Evolutionary conservation across 306 rosid genomes (phyloP).

Genomic region (Vicia villosa): DNA sequence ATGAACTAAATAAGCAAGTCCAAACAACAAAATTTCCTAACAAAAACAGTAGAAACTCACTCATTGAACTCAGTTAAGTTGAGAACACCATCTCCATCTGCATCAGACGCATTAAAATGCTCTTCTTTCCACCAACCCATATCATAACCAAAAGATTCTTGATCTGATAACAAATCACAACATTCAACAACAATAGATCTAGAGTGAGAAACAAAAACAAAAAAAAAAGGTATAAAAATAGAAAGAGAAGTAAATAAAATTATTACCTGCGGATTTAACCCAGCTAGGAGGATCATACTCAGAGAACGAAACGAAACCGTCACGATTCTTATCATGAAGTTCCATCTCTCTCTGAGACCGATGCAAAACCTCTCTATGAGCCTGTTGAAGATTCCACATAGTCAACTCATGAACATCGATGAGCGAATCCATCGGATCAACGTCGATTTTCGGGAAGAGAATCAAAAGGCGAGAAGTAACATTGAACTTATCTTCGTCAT

Average conservation of each 20-base stretch:
- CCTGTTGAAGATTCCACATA: slow-evolving; percentile 75
- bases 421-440: slow-evolving; percentile 63
- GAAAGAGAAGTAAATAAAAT: neutral
- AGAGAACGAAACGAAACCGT: slow-evolving; percentile 70
- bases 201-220: neutral
- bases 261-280: slow-evolving; percentile 68
- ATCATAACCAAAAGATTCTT: slow-evolving; percentile 76
- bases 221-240: too few relatives aligned
- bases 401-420: slow-evolving; percentile 70
- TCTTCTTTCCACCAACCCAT: slow-evolving; percentile 99
- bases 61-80: slow-evolving; percentile 89
- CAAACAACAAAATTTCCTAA: slow-evolving; percentile 20
- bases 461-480: slow-evolving; percentile 61
- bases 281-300: slow-evolving; percentile 94
- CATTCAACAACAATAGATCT: slow-evolving; percentile 21
- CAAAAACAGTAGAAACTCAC: slow-evolving; percentile 56
- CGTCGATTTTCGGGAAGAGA: slow-evolving; percentile 83
- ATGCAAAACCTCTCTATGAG: slow-evolving; percentile 70
- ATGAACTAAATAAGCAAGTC: neutral
- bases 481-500: slow-evolving; percentile 84
- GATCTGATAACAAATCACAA: slow-evolving; percentile 49
- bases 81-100: slow-evolving; percentile 75
- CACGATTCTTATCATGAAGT: slow-evolving; percentile 79
- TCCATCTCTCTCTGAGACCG: slow-evolving; percentile 85
- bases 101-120: slow-evolving; percentile 93